These are phyloP conservation scores for Coemansia sp. DNA, from an alignment of 192 early-diverging fungal species.

Conservation along the genomic window DNA sequence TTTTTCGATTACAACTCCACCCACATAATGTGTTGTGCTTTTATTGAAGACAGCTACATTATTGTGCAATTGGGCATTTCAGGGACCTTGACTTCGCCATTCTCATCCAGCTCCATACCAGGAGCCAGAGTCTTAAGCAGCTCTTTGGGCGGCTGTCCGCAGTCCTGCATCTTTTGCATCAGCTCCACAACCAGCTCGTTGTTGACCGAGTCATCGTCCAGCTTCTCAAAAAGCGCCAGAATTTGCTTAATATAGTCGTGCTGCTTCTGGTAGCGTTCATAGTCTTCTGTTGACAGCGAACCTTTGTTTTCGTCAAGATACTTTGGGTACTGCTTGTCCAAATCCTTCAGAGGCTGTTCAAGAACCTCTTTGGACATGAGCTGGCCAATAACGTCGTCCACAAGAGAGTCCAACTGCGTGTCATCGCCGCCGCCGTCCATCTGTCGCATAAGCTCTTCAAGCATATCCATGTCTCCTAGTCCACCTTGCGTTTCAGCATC, in stretches of 20 bases:
- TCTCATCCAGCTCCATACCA: conserved; percentile 80
- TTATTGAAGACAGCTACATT: conserved; percentile 8
- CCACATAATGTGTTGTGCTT: no score
- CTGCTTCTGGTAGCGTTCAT: conserved; percentile 77
- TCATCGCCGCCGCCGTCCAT: conserved; percentile 76
- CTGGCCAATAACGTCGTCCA: conserved; percentile 88
- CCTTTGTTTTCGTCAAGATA: conserved; percentile 82
- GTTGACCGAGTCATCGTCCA: conserved; percentile 57
- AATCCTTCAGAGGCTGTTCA: conserved; percentile 94
- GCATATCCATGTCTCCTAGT: conserved; percentile 67
- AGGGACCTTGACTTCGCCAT: conserved; percentile 67
- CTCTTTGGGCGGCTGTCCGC: conserved; percentile 91
- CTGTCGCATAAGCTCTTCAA: conserved; percentile 85
- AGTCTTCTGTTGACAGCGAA: conserved; percentile 69
- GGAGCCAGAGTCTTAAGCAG: conserved; percentile 89
- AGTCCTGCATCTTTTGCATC: conserved; percentile 98
- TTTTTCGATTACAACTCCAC: no score
- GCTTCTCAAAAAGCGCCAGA: conserved; percentile 72
- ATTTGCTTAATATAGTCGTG: conserved; percentile 77
- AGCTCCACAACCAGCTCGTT: conserved; percentile 83
- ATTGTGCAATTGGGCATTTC: conserved; percentile 44
- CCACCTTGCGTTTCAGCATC: conserved; percentile 64
- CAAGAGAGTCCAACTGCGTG: conserved; percentile 80
- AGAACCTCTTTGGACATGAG: conserved; percentile 92
- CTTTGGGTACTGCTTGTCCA: conserved; percentile 83